Conservation (phyloP, 2,329 filamentous ascomycete genomes). For the Rhynchosporium agropyri region DNA sequence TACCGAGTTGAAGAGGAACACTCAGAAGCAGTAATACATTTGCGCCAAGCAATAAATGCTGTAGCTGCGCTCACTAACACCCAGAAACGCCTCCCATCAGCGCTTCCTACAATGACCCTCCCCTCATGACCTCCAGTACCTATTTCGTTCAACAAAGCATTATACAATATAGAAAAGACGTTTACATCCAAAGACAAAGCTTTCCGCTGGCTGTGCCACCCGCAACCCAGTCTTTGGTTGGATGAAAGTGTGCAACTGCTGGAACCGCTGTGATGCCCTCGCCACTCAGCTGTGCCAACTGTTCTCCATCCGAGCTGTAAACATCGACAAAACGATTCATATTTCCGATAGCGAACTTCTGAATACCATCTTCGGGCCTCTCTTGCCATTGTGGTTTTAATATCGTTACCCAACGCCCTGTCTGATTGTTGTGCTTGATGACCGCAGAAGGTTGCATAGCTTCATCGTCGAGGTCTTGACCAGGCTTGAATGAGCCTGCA, state of each 20-base stretch:
- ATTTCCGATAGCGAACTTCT: constrained; percentile 91
- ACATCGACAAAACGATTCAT: constrained; percentile 98
- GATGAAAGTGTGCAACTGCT: constrained; percentile 88
- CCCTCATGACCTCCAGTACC: not conserved
- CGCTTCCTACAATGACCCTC: not conserved
- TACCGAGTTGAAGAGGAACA: constrained; percentile 12
- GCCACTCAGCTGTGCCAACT: constrained; percentile 84
- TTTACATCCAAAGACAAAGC: constrained; percentile 61
- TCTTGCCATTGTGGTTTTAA: constrained; percentile 86
- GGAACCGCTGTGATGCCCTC: constrained; percentile 94
- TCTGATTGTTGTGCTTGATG: constrained; percentile 92
- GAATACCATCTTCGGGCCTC: constrained; percentile 73
- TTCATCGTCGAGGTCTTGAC: constrained; percentile 58
- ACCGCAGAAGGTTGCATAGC: constrained; percentile 70
- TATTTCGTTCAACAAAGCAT: not conserved
- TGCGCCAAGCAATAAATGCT: not conserved
- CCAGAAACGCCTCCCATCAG: not conserved
- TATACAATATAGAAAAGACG: not conserved
- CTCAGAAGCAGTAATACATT: constrained; percentile 3
- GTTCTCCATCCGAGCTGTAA: constrained; percentile 78
- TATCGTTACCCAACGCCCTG: constrained; percentile 88
- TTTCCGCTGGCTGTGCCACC: constrained; percentile 92
- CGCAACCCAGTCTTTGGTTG: constrained; percentile 85
- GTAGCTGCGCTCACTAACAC: not conserved
- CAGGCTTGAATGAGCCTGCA: constrained; percentile 60